Base-by-base conservation (phyloP, 768 basidiomycete genomes). In the Trametes sanguinea region DNA sequence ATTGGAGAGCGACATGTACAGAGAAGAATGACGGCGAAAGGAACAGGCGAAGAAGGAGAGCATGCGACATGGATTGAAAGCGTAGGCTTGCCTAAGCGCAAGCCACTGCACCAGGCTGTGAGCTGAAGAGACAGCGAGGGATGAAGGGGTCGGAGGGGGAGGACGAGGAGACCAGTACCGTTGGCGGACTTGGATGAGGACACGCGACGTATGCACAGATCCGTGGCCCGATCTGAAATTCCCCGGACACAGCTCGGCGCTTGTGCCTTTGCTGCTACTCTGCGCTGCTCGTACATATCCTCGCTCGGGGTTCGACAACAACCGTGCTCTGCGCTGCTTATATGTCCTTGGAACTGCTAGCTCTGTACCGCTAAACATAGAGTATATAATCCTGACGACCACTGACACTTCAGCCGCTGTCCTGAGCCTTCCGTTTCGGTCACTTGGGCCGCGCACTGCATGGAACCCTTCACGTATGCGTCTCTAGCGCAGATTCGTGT, bases 21-120 rank as follows among this genome's bases (percentile, higher is more conserved):
- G 90, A 91, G 78, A 97, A 98, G 80, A 92, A 98, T 39, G 87
- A 87, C 4, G 92, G 90, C 17, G 92, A 94, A 60, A 95, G 87
- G 73, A 97, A 96, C 51, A 98, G 87, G 33, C 95, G 89, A 57
- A 98, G 84, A 54, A 95, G 88, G 63, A 94, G 81, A 48, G 86
- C 91, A 89, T 94, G 90, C 67, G 89, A 90, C 76, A 76, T 75
- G 57, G 37, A 51, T 42, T 29, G 54, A 30, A 50, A 5, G 30
- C 2, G 29, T 1, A 50, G 29, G 16, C 48, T 7, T 32, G 27
- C 29, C 48, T 16, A 8, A 16, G 35, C 22, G 51, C 42, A 33
- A 37, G 14, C 43, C n/a, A 52, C 50, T 40, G 51, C 51, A 35
- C 43, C 39, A 29, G 59, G 35, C 48, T 10, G 48, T 3, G 32